These are phyloP conservation scores for Meripilus lineatus DNA, from an alignment of 1,284 basidiomycete species.

Conservation along the genomic window DNA sequence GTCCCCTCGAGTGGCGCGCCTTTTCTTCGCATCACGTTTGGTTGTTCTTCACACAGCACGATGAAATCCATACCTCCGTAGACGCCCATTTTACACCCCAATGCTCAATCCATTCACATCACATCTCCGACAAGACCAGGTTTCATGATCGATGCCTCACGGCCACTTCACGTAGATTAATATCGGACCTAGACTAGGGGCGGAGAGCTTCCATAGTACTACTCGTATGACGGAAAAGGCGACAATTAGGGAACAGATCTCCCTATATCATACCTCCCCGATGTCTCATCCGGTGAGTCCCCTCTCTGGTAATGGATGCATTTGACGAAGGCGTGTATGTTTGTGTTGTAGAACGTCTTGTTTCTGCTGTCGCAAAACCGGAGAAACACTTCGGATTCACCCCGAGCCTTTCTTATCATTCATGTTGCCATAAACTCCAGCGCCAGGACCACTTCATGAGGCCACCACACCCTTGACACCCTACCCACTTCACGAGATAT, in stretches of 20 bases:
- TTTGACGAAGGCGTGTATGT: too few species aligned
- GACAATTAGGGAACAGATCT: conserved; percentile 83
- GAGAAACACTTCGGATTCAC: too few species aligned
- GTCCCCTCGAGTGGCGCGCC: too few species aligned
- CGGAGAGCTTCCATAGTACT: conserved; percentile 91
- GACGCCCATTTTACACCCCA: conserved; percentile 82
- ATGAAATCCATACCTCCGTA: conserved; percentile 73
- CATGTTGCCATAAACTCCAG: too few species aligned
- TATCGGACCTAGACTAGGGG: conserved; percentile 91
- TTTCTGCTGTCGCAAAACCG: too few species aligned
- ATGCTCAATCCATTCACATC: conserved; percentile 81
- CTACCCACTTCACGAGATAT: conserved; percentile 71
- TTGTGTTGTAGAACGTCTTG: too few species aligned
- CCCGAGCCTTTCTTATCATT: too few species aligned
- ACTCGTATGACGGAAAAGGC: conserved; percentile 72
- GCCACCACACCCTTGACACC: conserved; percentile 94
- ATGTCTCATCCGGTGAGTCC: too few species aligned
- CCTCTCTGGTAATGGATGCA: too few species aligned
- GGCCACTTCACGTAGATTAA: conserved; percentile 84
- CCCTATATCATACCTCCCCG: conserved; percentile 94
- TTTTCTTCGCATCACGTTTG: too few species aligned
- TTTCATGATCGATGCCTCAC: conserved; percentile 74
- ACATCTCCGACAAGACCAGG: conserved; percentile 55
- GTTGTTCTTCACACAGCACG: conserved; percentile 45
- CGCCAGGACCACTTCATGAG: conserved; percentile 89